Base-by-base conservation (phyloP, 495 filamentous ascomycete species). In the Corynascus novoguineensis region DNA sequence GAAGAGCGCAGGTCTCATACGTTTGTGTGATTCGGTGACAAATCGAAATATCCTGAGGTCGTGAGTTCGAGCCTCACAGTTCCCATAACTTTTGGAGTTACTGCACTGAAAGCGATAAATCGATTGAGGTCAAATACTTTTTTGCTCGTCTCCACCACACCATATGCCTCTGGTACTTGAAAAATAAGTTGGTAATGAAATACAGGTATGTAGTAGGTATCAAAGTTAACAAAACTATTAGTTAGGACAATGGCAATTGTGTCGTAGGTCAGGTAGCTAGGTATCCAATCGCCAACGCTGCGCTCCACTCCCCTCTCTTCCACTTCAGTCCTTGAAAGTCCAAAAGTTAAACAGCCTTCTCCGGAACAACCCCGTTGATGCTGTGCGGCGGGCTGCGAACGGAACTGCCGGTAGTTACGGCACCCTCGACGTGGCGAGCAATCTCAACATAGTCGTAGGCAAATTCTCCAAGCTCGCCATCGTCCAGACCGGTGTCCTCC, bases 391-490 rank as follows among this genome's bases (percentile, higher is more conserved):
- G 61, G 55, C 62, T 63, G 22, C 59, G n/a, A n/a, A n/a, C 54
- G 10, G 60, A 38, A 32, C 54, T 55, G 24, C 46, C 57, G 22
- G 50, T n/a, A n/a, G n/a, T 42, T n/a, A 63, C 15, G 29, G 61
- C 45, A 12, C 63, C 61, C 42, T 58, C 58, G 21, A 96, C 83
- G 61, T 96, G 89, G 57, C 93, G 84, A 25, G 82, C 87, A 56
- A 97, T 78, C 76, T 98, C 93, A 61, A 98, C 93, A 63, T 96
- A 98, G 72, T 98, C 93, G 69, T 98, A 98, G 37, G 93, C 93
- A 72, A 97, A 98, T 76, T 98, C 93, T 68, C 93, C 93, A 68
- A 97, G 92, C 77, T 98, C 88, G 35, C 86, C 85, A 69, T 97
- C 93, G 68, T 98, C 93, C 55, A 97, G 91, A 63, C 93, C 93